Evolutionary conservation across 2,329 filamentous ascomycete genomes (phyloP).

Genomic region (Trichoderma sp.): DNA sequence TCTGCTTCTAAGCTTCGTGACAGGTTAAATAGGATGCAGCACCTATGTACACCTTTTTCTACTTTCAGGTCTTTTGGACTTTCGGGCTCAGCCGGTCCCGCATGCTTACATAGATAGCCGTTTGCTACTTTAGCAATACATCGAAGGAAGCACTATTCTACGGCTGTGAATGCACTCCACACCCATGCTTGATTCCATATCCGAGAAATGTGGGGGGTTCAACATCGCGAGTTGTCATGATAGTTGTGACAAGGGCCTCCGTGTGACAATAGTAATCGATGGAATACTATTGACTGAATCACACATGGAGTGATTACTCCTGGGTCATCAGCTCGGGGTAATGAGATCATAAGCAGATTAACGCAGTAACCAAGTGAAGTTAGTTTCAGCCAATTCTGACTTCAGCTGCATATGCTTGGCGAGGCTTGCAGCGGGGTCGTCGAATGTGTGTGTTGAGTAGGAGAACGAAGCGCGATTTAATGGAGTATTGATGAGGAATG

Average conservation of each 20-base stretch:
- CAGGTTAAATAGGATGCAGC: background rate
- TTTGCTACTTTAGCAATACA: background rate
- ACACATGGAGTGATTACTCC: background rate
- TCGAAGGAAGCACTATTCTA: background rate
- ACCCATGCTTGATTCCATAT: background rate
- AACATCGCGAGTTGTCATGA: background rate
- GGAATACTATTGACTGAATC: background rate
- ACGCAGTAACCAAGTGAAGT: background rate
- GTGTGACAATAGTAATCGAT: background rate
- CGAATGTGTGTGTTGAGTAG: background rate
- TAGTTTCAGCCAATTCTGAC: background rate
- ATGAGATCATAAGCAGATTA: background rate
- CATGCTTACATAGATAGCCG: background rate
- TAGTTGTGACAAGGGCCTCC: no score
- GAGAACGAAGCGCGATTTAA: background rate
- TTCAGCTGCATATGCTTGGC: background rate
- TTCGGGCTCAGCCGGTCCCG: background rate
- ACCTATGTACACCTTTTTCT: background rate
- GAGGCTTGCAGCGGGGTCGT: constrained; percentile 8
- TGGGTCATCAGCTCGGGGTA: background rate
- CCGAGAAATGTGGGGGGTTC: background rate
- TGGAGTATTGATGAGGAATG: background rate
- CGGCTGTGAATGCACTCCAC: background rate
- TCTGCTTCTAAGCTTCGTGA: background rate
- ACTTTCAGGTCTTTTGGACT: background rate